These are phyloP conservation scores for Verticillium tricorpus DNA, from an alignment of 2,329 filamentous ascomycete species.

Conservation along the genomic window DNA sequence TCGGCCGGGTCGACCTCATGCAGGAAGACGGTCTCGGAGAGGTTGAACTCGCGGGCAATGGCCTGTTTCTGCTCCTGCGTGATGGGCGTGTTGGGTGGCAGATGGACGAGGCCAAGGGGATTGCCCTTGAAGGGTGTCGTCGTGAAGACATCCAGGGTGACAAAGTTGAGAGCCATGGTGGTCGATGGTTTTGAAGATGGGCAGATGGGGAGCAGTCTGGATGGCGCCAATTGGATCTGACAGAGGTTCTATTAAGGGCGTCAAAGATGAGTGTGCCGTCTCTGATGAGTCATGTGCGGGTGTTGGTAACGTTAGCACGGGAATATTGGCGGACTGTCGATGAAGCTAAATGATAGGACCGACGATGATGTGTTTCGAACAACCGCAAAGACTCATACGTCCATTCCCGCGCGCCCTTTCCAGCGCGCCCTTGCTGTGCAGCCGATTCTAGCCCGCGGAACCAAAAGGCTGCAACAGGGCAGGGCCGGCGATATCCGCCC, in stretches of 20 bases:
- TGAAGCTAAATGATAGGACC: neutral
- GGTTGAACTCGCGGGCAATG: conserved; percentile 60
- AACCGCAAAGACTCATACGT: neutral
- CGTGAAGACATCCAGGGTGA: conserved; percentile 57
- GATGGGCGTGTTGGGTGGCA: conserved; percentile 26
- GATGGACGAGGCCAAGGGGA: conserved; percentile 53
- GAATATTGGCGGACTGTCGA: no score
- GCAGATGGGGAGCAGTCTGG: neutral
- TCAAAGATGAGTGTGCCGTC: no score
- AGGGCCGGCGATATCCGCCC: neutral
- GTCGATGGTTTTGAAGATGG: neutral
- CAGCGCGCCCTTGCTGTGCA: neutral
- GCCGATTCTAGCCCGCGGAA: neutral
- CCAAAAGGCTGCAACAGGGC: neutral
- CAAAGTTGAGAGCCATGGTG: conserved; percentile 38
- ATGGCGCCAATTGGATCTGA: no score
- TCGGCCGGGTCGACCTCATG: conserved; percentile 23
- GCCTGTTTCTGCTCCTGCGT: conserved; percentile 50
- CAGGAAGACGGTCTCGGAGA: conserved; percentile 60
- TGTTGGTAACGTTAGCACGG: no score
- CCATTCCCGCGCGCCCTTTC: neutral
- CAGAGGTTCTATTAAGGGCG: no score
- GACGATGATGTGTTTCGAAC: neutral
- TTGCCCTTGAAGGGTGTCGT: conserved; percentile 48
- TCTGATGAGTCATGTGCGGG: no score